These are phyloP conservation scores for Pontederia crassipes DNA, from an alignment of 176 grass and related monocot genomes.

Conservation along the genomic window DNA sequence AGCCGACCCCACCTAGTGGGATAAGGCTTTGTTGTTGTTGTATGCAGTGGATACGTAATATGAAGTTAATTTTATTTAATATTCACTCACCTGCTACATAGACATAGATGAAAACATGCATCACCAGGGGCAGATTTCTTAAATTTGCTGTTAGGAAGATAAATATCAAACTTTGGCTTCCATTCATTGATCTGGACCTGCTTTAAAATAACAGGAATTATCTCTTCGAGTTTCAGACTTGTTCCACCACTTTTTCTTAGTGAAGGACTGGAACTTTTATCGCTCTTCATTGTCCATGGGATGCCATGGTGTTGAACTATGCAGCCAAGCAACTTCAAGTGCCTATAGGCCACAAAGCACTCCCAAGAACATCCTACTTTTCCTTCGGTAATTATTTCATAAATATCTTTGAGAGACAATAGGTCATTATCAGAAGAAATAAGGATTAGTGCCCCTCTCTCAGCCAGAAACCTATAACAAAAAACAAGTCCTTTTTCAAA, in stretches of 20 bases:
- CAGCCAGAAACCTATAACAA: slow-evolving; percentile 54
- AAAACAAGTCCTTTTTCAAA: background rate
- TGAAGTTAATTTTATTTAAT: background rate
- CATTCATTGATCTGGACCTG: slow-evolving; percentile 34
- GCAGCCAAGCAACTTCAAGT: slow-evolving; percentile 86
- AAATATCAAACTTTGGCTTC: slow-evolving; percentile 48
- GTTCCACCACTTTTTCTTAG: background rate
- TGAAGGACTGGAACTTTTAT: slow-evolving; percentile 6
- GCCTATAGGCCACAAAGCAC: slow-evolving; percentile 61
- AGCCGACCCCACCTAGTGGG: too few species aligned
- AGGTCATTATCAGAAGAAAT: slow-evolving; percentile 25
- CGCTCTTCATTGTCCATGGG: slow-evolving; percentile 52
- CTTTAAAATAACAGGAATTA: slow-evolving; percentile 27
- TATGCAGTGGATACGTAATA: background rate
- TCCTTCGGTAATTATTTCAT: slow-evolving; percentile 36
- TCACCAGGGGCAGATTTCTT: slow-evolving; percentile 60
- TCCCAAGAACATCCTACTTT: slow-evolving; percentile 31
- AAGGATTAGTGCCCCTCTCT: slow-evolving; percentile 68
- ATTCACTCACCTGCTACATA: slow-evolving; percentile 41
- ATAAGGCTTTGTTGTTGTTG: too few species aligned
- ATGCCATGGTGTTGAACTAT: slow-evolving; percentile 54
- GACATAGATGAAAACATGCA: slow-evolving; percentile 52
- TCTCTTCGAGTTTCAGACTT: background rate
- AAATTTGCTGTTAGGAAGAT: slow-evolving; percentile 82
- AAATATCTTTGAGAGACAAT: slow-evolving; percentile 32